Percentiles rank a stretch among this genome's conserved stretches.
Conservation (phyloP, 179 eudicot species). For the Nepenthes alata region DNA sequence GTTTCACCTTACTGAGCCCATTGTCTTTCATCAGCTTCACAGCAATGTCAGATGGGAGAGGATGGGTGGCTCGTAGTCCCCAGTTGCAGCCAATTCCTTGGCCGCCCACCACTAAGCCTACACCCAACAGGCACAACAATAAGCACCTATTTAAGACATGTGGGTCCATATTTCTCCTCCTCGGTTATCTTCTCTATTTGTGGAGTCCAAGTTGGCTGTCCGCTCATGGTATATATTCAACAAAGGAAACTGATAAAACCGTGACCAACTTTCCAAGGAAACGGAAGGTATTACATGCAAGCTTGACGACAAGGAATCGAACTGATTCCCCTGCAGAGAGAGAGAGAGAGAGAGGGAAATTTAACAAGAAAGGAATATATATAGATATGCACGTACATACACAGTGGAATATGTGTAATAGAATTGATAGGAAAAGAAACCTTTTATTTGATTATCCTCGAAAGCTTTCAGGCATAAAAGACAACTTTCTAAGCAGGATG, state of each 20-base stretch:
- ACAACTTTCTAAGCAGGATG: too few species aligned
- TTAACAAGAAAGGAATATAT: constrained; percentile 23
- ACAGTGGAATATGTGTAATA: too few species aligned
- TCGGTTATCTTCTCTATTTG: not conserved
- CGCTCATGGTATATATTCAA: constrained; percentile 8
- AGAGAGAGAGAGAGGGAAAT: constrained; percentile 4
- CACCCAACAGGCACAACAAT: constrained; percentile 15
- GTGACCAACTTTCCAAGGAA: constrained; percentile 15
- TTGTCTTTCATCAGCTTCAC: constrained; percentile 75
- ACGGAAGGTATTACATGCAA: constrained; percentile 15
- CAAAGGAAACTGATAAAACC: constrained; percentile 1
- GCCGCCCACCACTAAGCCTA: constrained; percentile 16
- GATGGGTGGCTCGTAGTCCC: constrained; percentile 68
- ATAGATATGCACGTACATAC: not conserved
- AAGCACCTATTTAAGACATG: not conserved
- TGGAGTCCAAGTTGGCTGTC: not conserved
- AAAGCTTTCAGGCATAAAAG: too few species aligned
- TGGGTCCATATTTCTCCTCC: constrained; percentile 13
- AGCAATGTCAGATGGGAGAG: constrained; percentile 57
- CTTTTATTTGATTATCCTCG: too few species aligned
- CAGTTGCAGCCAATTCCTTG: constrained; percentile 61
- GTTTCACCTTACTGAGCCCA: constrained; percentile 82
- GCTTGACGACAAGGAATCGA: constrained; percentile 17
- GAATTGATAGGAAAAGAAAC: not conserved
- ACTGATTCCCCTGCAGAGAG: constrained; percentile 6